Percentiles rank a stretch among this genome's conserved stretches.
Evolutionary conservation across 2,329 filamentous ascomycete genomes (phyloP).

Genomic region (Chrysosporium keratinophilum): DNA sequence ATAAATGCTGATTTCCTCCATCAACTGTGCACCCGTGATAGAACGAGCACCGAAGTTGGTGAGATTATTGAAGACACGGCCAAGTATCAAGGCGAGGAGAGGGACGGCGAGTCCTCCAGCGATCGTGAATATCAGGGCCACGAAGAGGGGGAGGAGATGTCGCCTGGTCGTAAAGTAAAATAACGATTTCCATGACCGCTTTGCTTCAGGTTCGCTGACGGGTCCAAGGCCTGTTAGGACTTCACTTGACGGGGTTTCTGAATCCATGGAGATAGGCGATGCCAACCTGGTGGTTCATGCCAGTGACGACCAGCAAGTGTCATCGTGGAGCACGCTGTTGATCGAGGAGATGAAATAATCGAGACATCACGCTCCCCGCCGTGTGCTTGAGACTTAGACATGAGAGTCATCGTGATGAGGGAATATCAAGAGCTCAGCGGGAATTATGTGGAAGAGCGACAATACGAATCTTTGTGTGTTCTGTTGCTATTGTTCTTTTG

Average conservation of each 20-base stretch:
- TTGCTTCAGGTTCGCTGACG: not conserved
- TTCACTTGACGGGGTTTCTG: slow-evolving; percentile 4
- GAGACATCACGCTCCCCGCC: not conserved
- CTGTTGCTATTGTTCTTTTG: slow-evolving; percentile 8
- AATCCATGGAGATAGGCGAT: slow-evolving; percentile 1
- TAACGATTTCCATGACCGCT: slow-evolving; percentile 44
- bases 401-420: not conserved
- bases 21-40: slow-evolving; percentile 42
- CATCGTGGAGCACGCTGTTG: not conserved
- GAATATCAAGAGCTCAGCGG: not conserved
- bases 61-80: slow-evolving; percentile 63
- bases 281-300: not conserved
- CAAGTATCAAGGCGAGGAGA: slow-evolving; percentile 58
- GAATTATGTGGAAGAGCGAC: not conserved
- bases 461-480: not conserved
- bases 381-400: not conserved
- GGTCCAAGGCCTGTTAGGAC: not conserved
- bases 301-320: not conserved
- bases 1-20: slow-evolving; percentile 48
- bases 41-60: slow-evolving; percentile 52
- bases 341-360: not conserved
- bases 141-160: slow-evolving; percentile 47
- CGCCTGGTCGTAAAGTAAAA: slow-evolving; percentile 61
- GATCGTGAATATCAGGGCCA: slow-evolving; percentile 48
- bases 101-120: slow-evolving; percentile 55